Evolutionary conservation across 2,329 filamentous ascomycete species (phyloP).

Genomic region (Pestalotiopsis sp.): DNA sequence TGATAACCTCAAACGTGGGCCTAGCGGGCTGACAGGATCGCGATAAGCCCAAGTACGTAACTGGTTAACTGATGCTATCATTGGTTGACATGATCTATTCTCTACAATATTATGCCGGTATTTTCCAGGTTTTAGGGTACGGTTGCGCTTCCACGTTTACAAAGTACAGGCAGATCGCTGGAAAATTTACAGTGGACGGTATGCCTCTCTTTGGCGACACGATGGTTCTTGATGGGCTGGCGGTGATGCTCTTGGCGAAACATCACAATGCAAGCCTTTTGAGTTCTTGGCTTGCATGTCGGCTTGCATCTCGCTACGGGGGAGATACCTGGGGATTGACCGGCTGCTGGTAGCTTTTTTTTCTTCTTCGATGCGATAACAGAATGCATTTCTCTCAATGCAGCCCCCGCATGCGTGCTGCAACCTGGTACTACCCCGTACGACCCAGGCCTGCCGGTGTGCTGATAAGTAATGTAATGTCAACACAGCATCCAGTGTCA

Average conservation of each 20-base stretch:
- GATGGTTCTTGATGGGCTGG: background rate
- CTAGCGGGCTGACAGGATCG: background rate
- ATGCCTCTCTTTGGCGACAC: no score
- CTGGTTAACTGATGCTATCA: background rate
- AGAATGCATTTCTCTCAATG: background rate
- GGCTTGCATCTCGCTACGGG: background rate
- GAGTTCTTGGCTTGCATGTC: background rate
- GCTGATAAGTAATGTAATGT: background rate
- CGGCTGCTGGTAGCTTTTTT: background rate
- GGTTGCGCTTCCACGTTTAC: no score
- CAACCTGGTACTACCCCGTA: background rate
- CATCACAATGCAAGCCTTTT: background rate
- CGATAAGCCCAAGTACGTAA: background rate
- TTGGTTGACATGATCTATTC: background rate
- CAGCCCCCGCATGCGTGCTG: background rate
- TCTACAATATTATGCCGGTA: background rate
- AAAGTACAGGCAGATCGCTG: no score
- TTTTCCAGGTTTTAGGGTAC: no score
- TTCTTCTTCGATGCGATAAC: background rate
- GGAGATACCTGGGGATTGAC: background rate
- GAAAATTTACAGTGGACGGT: no score
- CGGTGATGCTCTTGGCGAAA: background rate
- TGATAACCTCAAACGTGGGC: background rate
- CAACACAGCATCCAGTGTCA: background rate
- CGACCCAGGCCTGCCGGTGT: background rate